Conservation (phyloP, 768 basidiomycete species). For the Gymnopilus dilepis region DNA sequence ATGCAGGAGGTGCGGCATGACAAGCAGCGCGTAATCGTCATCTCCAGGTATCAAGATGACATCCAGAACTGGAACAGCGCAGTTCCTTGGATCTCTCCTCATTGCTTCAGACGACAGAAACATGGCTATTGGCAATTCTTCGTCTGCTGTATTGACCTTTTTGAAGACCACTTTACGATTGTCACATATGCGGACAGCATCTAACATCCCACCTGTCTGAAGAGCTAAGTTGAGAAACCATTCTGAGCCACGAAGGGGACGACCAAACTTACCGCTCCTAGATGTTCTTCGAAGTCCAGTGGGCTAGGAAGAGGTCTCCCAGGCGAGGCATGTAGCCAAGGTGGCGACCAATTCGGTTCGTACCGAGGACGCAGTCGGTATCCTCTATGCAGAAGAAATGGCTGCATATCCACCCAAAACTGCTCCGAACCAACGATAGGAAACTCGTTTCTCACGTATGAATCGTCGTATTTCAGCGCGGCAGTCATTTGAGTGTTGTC, state of each 20-base stretch:
- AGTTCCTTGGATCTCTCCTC: constrained; percentile 27
- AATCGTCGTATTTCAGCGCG: no score
- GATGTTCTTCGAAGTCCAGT: background rate
- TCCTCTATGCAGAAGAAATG: constrained; percentile 1
- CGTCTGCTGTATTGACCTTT: background rate
- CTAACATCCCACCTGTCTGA: background rate
- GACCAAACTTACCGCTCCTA: background rate
- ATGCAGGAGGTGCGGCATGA: constrained; percentile 28
- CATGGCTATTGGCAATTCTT: background rate
- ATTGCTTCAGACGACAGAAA: background rate
- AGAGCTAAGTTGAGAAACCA: no score
- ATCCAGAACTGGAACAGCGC: constrained; percentile 29
- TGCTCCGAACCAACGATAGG: background rate
- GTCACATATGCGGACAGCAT: background rate
- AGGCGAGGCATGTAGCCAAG: no score
- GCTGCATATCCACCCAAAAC: constrained; percentile 14
- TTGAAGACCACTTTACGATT: background rate
- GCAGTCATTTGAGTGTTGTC: no score
- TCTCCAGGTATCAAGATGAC: constrained; percentile 27
- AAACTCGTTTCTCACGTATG: no score
- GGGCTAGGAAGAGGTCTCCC: no score
- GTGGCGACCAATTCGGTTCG: constrained; percentile 16
- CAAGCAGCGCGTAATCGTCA: constrained; percentile 21
- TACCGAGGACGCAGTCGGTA: constrained; percentile 15
- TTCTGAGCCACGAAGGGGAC: background rate